These are phyloP conservation scores for Neonothopanus nambi DNA, from an alignment of 1,284 basidiomycete genomes.

Conservation along the genomic window DNA sequence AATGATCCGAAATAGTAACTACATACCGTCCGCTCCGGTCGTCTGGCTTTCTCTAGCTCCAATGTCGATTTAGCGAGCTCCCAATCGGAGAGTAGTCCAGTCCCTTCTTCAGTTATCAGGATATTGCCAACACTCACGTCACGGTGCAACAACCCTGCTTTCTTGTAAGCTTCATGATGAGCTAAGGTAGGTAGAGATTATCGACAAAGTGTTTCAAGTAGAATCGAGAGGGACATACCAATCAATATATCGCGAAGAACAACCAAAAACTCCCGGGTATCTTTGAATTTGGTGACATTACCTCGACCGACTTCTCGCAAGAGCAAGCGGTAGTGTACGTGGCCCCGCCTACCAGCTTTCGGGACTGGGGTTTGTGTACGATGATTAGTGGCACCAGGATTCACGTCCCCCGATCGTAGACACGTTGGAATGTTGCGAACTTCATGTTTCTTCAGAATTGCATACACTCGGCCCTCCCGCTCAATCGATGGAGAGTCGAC, in stretches of 20 bases:
- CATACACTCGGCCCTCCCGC: conserved; percentile 19
- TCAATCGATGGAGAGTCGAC: background rate
- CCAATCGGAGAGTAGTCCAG: conserved; percentile 24
- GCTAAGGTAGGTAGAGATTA: background rate
- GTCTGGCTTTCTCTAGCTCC: background rate
- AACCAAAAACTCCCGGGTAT: background rate
- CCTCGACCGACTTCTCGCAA: conserved; percentile 16
- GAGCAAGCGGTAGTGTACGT: conserved; percentile 18
- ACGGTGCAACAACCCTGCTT: conserved; percentile 6
- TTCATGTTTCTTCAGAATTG: conserved; percentile 13
- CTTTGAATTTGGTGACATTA: background rate
- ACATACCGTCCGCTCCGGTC: too few species aligned
- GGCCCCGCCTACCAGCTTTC: background rate
- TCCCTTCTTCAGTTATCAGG: background rate
- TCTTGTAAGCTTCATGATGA: conserved; percentile 2
- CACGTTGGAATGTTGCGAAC: conserved; percentile 17
- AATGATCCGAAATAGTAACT: too few species aligned
- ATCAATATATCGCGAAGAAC: conserved; percentile 1
- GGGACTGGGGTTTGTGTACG: too few species aligned
- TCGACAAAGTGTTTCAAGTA: background rate
- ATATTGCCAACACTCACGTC: conserved; percentile 1
- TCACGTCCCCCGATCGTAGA: conserved; percentile 17
- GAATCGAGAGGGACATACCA: background rate
- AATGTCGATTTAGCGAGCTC: conserved; percentile 2
- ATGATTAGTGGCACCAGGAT: too few species aligned